Evolutionary conservation across 208 protist species (phyloP), one percentile per base, ranked within the genome.

Genomic region (Borovskyia barvae): DNA sequence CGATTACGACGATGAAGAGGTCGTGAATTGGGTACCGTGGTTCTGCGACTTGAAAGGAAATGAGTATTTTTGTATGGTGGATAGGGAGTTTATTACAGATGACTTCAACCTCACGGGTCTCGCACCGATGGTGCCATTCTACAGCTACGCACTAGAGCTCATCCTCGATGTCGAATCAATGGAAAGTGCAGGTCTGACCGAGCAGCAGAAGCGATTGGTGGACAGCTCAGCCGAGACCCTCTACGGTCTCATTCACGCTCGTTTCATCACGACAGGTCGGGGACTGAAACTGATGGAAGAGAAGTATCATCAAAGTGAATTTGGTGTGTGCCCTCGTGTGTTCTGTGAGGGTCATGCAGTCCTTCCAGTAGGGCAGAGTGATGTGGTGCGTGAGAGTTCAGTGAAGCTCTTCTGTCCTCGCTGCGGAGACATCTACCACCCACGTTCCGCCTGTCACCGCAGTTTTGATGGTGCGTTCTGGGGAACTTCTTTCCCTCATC

Each of bases 21-120:
- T 90, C 24, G 75, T 93, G 22, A 85, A 92, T 28, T 99, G 97
- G 97, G 98, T 99, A 45, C 72, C 69, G 33, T 99, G 97, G 95
- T 99, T 98, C 63, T 99, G 97, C 62, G 94, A 90, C 29, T 66
- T 99, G 50, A 98, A 97, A 57, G 97, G 97, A 28, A 99, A 99
- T 45, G 97, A 99, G 72, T 99, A 99, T 63, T 99, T 99, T 79
- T 96, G 87, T 70, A 86, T 96, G 57, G 95, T 99, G 1, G 97
- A 98, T 36, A 90, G 97, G 30, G 95, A 98, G 39, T 99, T 94
- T 66, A 98, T 99, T 49, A 82, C 83, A 39, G 98, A 99, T 61
- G 96, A 99, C 47, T 99, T 99, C 72, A 99, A 99, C 83, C 77
- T 99, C 26, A 99, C 93, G 4, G 97, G 98, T 3, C 73, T 98